Conservation (phyloP, 2,329 filamentous ascomycete species). For the Exutisphaerella laricina region DNA sequence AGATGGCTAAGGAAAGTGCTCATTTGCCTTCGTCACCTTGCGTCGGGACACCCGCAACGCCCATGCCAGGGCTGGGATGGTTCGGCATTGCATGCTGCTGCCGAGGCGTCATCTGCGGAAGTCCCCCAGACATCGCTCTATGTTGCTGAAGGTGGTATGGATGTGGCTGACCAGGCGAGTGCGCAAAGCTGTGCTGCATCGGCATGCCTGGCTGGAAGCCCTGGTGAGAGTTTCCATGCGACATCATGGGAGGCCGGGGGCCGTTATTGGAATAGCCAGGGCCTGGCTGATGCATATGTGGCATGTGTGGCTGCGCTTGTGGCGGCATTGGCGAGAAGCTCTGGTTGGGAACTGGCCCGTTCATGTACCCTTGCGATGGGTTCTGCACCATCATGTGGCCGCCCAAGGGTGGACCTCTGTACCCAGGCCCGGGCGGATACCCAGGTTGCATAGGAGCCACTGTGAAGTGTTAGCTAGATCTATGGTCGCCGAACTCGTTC, state of each 20-base stretch:
- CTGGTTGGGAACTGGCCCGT: constrained; percentile 63
- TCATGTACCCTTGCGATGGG: constrained; percentile 64
- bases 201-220: constrained; percentile 49
- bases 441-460: constrained; percentile 34
- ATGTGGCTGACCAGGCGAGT: constrained; percentile 22
- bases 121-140: constrained; percentile 29
- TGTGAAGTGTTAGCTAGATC: constrained; percentile 59
- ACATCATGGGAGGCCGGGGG: constrained; percentile 86
- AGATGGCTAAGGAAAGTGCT: constrained; percentile 5
- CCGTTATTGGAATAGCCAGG: constrained; percentile 62
- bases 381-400: constrained; percentile 75
- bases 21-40: constrained; percentile 31
- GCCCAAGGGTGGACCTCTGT: constrained; percentile 49
- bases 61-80: constrained; percentile 28
- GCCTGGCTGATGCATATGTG: constrained; percentile 27
- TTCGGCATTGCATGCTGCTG: constrained; percentile 30
- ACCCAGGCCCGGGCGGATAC: constrained; percentile 18
- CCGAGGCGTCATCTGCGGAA: constrained; percentile 33
- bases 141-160: constrained; percentile 28
- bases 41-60: constrained; percentile 10
- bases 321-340: constrained; percentile 61
- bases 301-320: constrained; percentile 61
- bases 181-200: constrained; percentile 18
- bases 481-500: constrained; percentile 51
- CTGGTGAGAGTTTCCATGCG: constrained; percentile 87